Conservation (phyloP, 2,329 filamentous ascomycete species). For the Clarireedia hainanense region DNA sequence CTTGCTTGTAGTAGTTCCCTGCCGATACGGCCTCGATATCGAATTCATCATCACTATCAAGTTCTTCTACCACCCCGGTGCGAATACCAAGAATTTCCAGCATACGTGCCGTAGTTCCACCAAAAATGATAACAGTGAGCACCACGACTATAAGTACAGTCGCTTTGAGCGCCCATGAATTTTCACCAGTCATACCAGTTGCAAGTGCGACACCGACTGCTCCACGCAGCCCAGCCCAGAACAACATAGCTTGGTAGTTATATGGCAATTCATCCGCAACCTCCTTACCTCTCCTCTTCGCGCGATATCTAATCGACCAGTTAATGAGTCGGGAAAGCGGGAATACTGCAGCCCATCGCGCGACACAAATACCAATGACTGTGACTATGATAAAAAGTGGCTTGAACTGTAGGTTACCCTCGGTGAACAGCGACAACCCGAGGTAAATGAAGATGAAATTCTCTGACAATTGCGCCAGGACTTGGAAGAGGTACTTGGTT, state of each 20-base stretch:
- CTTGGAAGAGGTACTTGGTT: conserved; percentile 95
- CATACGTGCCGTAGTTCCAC: conserved; percentile 95
- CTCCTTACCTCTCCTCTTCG: conserved; percentile 66
- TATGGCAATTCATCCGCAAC: conserved; percentile 83
- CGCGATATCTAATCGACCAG: conserved; percentile 82
- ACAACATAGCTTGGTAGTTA: conserved; percentile 99
- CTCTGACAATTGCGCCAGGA: conserved; percentile 89
- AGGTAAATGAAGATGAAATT: conserved; percentile 99
- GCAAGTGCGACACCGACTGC: conserved; percentile 93
- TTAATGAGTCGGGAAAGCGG: conserved; percentile 86
- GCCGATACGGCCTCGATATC: conserved; percentile 58
- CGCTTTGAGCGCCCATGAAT: conserved; percentile 75
- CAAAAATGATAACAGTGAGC: conserved; percentile 96
- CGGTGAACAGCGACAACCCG: conserved; percentile 88
- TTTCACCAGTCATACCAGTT: conserved; percentile 75
- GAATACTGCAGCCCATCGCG: conserved; percentile 90
- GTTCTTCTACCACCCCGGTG: conserved; percentile 92
- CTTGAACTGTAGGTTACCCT: conserved; percentile 80
- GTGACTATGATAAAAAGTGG: conserved; percentile 93
- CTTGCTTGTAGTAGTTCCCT: conserved; percentile 63
- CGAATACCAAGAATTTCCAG: conserved; percentile 94
- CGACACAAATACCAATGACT: conserved; percentile 82
- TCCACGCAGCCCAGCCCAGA: conserved; percentile 93
- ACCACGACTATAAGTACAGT: conserved; percentile 98
- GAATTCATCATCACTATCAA: conserved; percentile 97